Base-by-base conservation (phyloP, 116 monocot species). In the Papilionanthe hybrid region DNA sequence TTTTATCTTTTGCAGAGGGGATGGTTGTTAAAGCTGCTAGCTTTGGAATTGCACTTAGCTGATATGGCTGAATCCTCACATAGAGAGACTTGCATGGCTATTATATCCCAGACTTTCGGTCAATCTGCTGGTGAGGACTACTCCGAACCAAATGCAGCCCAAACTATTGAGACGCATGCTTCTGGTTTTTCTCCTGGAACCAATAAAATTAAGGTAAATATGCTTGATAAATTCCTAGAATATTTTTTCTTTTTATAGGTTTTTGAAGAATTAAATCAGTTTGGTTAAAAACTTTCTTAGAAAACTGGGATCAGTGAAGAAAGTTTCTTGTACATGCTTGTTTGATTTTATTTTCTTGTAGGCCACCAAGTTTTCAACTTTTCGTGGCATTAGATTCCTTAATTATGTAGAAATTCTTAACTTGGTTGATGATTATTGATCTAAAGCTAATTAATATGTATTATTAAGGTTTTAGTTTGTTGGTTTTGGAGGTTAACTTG, bases 21-120 rank as follows among this genome's bases (percentile, higher is more conserved):
- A 42, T 98, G 97, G 97, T 85, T 94, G 76, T 80, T 98, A 56
- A 98, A 94, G 76, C 81, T 98, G 74, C 82, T 92, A 77, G 94
- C 97, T 45, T 72, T 98, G 72, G 94, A 92, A 83, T 81, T 94
- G 78, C 97, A 98, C 85, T 67, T 88, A 77, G 87, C 90, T 87
- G 97, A 98, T 86, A 81, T 91, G 72, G 77, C 87, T 41, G 78
- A 49, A 68, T 81, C 91, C 28, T 45, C 86, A 49, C 94, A 98
- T 60, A 84, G 83, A 42, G 97, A 94, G 41, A 83, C 94, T 63
- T 94, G 91, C 72, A n/a, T 89, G 37, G 84, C 86, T 78, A 92
- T 98, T 86, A 80, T 98, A 77, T 83, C 84, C 77, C 71, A 83
- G 10, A 73, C 84, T 78, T 94, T 91, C 83, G 42, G 30, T 75